Evolutionary conservation across 495 filamentous ascomycete genomes (phyloP), one percentile per base, ranked within the genome.

Genomic region (Neurospora sp.): DNA sequence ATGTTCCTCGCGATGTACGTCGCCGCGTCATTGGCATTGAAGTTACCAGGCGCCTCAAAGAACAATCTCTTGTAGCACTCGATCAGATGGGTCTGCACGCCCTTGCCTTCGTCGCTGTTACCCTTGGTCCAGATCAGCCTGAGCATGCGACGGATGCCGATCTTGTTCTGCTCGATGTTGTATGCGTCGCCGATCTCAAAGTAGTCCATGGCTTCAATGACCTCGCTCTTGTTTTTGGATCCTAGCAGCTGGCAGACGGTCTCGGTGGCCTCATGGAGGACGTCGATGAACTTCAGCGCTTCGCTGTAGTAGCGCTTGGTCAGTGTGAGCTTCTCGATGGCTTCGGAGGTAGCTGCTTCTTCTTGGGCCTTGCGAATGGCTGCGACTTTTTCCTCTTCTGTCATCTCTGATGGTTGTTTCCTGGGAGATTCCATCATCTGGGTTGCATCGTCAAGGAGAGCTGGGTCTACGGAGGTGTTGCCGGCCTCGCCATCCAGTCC

Each of bases 161-260:
- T 79, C 79, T 94, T 92, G 74, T 96, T 93, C 69, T 94, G 92
- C 80, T 97, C 93, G 61, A 99, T 89, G 80, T 94, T 94, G 87
- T 98, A 98, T 8, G 93, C 94, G 81, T 99, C 94, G 42, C 95
- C 88, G 40, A 97, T 89, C 72, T 94, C 93, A 76, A 98, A 97
- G 81, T 96, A 98, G 77, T 99, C 96, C 94, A 99, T 99, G 4
- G 96, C 96, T 78, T 98, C 96, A 72, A 98, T 97, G 35, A 97
- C 92, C 80, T 99, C 96, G 74, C 91, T 96, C 85, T 98, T 98
- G 84, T 98, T 99, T 78, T 92, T 93, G 16, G 94, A 95, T 7
- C 92, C 91, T 10, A 99, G 86, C 6, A 99, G 87, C 81, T 97
- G 95, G 73, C 91, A 92, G 20, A 98, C 89, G 14, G 90, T 86